These are phyloP conservation scores for Trichomonas gallinae DNA, from an alignment of 208 protist genomes.

Conservation along the genomic window DNA sequence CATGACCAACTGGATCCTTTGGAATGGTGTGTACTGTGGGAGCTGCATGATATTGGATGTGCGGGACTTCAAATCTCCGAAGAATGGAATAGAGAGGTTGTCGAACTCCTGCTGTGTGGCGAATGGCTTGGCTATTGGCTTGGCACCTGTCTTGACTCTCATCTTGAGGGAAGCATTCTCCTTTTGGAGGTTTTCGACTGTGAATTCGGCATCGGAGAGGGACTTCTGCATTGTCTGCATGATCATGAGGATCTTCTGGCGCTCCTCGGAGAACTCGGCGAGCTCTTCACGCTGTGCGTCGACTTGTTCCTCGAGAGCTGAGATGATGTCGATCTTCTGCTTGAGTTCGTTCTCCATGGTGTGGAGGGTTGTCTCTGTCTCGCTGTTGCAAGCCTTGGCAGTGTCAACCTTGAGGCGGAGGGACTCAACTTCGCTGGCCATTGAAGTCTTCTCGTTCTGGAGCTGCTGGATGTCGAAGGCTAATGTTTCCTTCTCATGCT, in stretches of 20 bases:
- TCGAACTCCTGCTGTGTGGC: background rate
- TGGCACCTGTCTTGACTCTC: background rate
- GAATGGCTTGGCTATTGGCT: background rate
- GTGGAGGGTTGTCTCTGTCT: background rate
- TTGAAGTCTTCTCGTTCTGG: background rate
- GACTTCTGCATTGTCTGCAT: background rate
- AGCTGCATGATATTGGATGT: background rate
- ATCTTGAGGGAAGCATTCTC: background rate
- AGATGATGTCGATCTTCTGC: background rate
- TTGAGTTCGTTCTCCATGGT: background rate
- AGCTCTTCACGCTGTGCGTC: background rate
- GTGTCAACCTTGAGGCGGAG: background rate
- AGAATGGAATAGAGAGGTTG: background rate
- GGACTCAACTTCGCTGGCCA: background rate
- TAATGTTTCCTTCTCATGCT: background rate
- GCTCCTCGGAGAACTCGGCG: background rate
- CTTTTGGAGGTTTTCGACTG: background rate
- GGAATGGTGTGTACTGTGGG: background rate
- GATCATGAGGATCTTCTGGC: background rate
- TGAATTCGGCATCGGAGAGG: background rate
- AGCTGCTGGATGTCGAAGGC: background rate
- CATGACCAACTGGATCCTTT: background rate
- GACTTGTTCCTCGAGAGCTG: background rate
- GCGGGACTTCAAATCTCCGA: background rate
- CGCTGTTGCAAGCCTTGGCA: background rate